These are phyloP conservation scores for Neurospora discreta DNA, from an alignment of 495 filamentous ascomycete species.

Conservation along the genomic window DNA sequence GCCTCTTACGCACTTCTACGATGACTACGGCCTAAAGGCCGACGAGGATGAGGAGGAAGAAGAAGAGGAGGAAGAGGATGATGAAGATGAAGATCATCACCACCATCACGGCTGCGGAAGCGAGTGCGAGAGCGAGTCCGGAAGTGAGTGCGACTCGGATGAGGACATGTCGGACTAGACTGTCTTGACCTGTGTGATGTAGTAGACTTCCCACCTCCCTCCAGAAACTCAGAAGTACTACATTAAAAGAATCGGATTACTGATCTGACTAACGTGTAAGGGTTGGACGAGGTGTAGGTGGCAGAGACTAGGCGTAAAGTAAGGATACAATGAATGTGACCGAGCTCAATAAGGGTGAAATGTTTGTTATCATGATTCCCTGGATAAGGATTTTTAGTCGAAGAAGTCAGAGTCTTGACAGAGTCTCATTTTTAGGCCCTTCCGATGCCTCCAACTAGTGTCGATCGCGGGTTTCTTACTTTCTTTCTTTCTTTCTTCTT, in stretches of 20 bases:
- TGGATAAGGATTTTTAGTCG: neutral
- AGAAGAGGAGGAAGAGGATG: conserved; percentile 52
- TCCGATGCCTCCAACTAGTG: neutral
- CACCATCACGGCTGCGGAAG: neutral
- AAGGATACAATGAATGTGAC: neutral
- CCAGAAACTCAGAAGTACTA: neutral
- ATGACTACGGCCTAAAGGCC: conserved; percentile 76
- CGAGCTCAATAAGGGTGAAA: neutral
- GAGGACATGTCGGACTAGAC: neutral
- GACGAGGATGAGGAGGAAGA: conserved; percentile 58
- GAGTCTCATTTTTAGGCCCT: neutral
- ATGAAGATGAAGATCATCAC: conserved; percentile 36
- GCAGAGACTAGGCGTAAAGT: neutral
- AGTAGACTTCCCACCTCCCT: neutral
- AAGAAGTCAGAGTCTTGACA: neutral
- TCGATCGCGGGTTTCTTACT: neutral
- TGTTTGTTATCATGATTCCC: neutral
- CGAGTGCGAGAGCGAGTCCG: neutral
- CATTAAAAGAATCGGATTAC: neutral
- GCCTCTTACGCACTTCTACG: conserved; percentile 69
- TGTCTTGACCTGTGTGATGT: neutral
- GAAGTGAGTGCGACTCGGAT: neutral
- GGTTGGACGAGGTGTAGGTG: neutral
- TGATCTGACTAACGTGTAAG: neutral
- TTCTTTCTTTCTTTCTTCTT: no score